Base-by-base conservation (phyloP, 495 filamentous ascomycete genomes). In the Penicillium malachiteum region DNA sequence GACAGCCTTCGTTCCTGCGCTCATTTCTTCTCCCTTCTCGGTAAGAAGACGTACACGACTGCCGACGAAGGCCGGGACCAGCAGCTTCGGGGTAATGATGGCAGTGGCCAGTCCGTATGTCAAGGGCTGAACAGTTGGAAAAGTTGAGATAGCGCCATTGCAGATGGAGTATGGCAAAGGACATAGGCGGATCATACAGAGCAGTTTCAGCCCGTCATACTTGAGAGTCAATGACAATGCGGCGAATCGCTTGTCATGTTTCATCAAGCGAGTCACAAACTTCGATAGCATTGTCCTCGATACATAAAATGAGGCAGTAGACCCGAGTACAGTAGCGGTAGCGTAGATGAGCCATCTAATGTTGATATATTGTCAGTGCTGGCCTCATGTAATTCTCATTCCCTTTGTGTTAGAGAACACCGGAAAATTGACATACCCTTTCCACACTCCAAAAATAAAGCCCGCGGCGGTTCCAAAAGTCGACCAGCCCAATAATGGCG, bases 51-150 rank as follows among this genome's bases (percentile, higher is more conserved):
- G 73, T 1, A 98, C 72, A 35, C 87, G 78, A 57, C 81, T 84
- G 54, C 94, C 94, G 62, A 98, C 88, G 71, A 97, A 98, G 45
- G 96, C 83, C 56, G 92, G 91, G n/a, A 97, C 85, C 55, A 96
- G 71, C 37, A 98, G 76, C 66, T 96, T 97, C 9, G 94, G 94
- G 0, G 82, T 78, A 10, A 86, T 80, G 12, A 88, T 70, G 1
- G 89, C 86, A 7, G 94, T 97, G 0, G 95, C 93, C 37, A 88
- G 63, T 32, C 84, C 88, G 67, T 95, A 97, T 59, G 80, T 81
- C 67, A 81, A 70, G 13, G 88, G 86, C 46, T 84, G 78, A 7
- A 98, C 89, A 7, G 91, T 96, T 2, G 90, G 91, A 59, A 98
- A 92, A 2, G 93, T 97, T 16, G 90, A 90, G 30, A 98, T 83